These are phyloP conservation scores for Prunus mume DNA, from an alignment of 306 rosid species.

Conservation along the genomic window DNA sequence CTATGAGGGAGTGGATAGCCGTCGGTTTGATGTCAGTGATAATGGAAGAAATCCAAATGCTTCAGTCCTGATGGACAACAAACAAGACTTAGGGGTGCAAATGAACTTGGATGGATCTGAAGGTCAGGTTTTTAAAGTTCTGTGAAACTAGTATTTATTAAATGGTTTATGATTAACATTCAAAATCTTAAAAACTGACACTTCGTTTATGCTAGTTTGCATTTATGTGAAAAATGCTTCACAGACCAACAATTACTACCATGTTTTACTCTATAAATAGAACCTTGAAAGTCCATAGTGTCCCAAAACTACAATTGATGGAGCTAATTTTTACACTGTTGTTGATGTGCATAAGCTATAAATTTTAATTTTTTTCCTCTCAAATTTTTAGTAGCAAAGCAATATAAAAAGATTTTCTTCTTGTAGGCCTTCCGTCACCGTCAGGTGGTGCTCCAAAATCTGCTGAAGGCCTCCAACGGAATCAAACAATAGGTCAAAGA, in stretches of 20 bases:
- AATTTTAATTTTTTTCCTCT: background rate
- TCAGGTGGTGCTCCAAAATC: constrained; percentile 60
- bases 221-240: background rate
- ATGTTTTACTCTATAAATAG: background rate
- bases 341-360: background rate
- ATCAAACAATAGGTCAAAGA: constrained; percentile 92
- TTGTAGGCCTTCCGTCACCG: constrained; percentile 82
- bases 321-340: background rate
- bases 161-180: constrained; percentile 20
- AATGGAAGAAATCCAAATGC: constrained; percentile 40
- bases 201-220: constrained; percentile 11
- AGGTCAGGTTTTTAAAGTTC: constrained; percentile 49
- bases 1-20: constrained; percentile 37
- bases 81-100: constrained; percentile 45
- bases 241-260: background rate
- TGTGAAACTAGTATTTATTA: constrained; percentile 12
- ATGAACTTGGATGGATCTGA: constrained; percentile 60
- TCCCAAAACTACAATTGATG: background rate
- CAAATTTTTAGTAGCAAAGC: constrained; percentile 13
- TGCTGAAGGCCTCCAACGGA: constrained; percentile 65
- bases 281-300: background rate
- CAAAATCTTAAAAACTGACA: background rate
- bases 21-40: constrained; percentile 42
- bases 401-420: constrained; percentile 17
- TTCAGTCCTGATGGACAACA: background rate